These are phyloP conservation scores for Microascus cirrosus DNA, from an alignment of 2,329 filamentous ascomycete species.

Conservation along the genomic window DNA sequence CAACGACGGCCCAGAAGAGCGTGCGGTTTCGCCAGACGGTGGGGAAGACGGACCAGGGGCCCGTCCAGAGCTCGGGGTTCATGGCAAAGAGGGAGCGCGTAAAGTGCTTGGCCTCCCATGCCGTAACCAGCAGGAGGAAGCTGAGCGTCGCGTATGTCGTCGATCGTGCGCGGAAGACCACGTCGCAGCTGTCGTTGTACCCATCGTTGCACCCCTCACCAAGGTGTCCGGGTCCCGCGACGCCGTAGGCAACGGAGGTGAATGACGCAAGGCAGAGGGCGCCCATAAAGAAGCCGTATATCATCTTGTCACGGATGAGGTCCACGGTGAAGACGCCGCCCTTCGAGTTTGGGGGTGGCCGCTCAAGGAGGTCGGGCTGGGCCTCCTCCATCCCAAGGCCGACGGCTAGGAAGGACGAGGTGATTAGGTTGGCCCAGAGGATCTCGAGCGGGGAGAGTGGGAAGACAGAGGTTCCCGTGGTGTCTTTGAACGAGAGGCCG, in stretches of 20 bases:
- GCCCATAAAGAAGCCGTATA: conserved; percentile 55
- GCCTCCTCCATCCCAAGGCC: conserved; percentile 62
- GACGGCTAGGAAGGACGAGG: conserved; percentile 59
- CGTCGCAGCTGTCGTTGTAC: conserved; percentile 36
- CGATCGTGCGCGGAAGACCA: conserved; percentile 53
- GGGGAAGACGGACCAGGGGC: conserved; percentile 37
- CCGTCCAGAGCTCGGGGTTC: conserved; percentile 38
- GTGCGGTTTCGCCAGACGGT: conserved; percentile 62
- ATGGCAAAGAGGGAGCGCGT: conserved; percentile 59
- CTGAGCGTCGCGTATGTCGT: conserved; percentile 60
- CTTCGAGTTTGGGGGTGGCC: conserved; percentile 51
- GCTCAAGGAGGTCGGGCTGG: conserved; percentile 54
- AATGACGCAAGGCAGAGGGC: conserved; percentile 51
- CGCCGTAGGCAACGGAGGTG: conserved; percentile 44
- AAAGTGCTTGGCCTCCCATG: conserved; percentile 66
- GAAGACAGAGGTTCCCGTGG: conserved; percentile 48
- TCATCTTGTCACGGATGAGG: conserved; percentile 54
- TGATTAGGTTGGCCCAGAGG: conserved; percentile 67
- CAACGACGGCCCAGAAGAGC: conserved; percentile 51
- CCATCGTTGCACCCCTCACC: conserved; percentile 46
- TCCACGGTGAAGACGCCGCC: conserved; percentile 53
- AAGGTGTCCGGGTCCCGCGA: conserved; percentile 27
- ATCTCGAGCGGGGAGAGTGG: conserved; percentile 63
- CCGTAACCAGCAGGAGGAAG: conserved; percentile 56
- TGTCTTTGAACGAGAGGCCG: conserved; percentile 58